These are phyloP conservation scores for Ballota nigra DNA, from an alignment of 257 asterid genomes.

Conservation along the genomic window DNA sequence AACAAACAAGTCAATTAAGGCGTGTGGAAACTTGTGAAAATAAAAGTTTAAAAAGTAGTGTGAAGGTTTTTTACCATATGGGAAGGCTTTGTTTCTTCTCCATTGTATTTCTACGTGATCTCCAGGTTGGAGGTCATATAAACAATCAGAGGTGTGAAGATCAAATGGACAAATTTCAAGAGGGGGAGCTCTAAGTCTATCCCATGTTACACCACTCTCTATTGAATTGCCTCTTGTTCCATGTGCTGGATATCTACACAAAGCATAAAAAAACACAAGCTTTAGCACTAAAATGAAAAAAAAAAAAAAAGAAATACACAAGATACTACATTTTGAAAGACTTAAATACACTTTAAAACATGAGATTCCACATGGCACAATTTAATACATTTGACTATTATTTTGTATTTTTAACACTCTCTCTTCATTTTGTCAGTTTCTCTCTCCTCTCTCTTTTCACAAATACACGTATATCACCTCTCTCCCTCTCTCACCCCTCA, in stretches of 20 bases:
- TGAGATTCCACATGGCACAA: too few relatives aligned
- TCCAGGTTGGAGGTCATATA: conserved; percentile 67
- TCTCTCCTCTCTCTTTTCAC: too few relatives aligned
- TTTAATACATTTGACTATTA: too few relatives aligned
- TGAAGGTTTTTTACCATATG: conserved; percentile 49
- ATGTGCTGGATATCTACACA: conserved; percentile 70
- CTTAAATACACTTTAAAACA: too few relatives aligned
- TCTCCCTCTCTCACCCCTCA: too few relatives aligned
- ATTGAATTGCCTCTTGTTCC: conserved; percentile 66
- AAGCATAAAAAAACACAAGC: conserved; percentile 6
- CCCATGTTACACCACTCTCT: conserved; percentile 81
- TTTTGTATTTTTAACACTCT: too few relatives aligned
- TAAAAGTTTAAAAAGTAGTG: background rate
- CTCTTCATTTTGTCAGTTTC: too few relatives aligned
- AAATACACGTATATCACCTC: too few relatives aligned
- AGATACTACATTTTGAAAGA: too few relatives aligned
- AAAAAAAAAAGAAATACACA: too few relatives aligned
- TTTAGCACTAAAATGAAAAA: background rate
- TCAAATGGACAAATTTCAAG: conserved; percentile 55
- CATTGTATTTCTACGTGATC: conserved; percentile 90
- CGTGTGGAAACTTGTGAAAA: background rate
- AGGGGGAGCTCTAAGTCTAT: conserved; percentile 71
- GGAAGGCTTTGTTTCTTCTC: conserved; percentile 83
- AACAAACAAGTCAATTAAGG: conserved; percentile 32
- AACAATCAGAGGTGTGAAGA: conserved; percentile 72